These are phyloP conservation scores for Nakaseomyces uthaithaninus DNA, from an alignment of 1,139 yeast genomes.

Conservation along the genomic window DNA sequence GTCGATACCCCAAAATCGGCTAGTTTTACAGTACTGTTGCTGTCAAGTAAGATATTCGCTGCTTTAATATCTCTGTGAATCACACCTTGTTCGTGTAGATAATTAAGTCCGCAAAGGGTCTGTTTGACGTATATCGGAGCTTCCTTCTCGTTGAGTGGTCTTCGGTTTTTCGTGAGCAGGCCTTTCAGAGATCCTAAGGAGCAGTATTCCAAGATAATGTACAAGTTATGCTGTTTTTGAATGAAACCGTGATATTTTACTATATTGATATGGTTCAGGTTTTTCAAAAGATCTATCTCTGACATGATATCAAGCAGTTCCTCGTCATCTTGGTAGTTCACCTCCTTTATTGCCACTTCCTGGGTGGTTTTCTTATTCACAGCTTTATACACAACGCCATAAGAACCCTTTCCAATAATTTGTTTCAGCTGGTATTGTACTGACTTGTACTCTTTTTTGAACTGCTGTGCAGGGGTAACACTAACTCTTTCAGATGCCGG, in stretches of 20 bases:
- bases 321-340: constrained; percentile 49
- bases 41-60: constrained; percentile 82
- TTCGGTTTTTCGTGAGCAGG: constrained; percentile 42
- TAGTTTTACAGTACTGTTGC: constrained; percentile 71
- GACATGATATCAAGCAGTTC: constrained; percentile 55
- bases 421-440: constrained; percentile 53
- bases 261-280: constrained; percentile 74
- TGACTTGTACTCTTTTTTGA: constrained; percentile 21
- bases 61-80: constrained; percentile 95
- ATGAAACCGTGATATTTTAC: constrained; percentile 88
- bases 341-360: constrained; percentile 79
- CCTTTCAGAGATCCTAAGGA: constrained; percentile 78
- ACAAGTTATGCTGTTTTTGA: constrained; percentile 55
- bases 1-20: constrained; percentile 99
- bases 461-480: constrained; percentile 20
- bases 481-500: constrained; percentile 17
- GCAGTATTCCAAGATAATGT: constrained; percentile 74
- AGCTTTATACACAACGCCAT: constrained; percentile 66
- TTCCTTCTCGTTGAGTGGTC: constrained; percentile 48
- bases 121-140: constrained; percentile 57
- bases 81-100: constrained; percentile 80
- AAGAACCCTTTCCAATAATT: constrained; percentile 71
- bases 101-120: constrained; percentile 65
- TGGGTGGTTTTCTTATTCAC: constrained; percentile 56
- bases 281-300: constrained; percentile 80